Conservation (phyloP, 495 filamentous ascomycete genomes). For the Xylaria nigripes region DNA sequence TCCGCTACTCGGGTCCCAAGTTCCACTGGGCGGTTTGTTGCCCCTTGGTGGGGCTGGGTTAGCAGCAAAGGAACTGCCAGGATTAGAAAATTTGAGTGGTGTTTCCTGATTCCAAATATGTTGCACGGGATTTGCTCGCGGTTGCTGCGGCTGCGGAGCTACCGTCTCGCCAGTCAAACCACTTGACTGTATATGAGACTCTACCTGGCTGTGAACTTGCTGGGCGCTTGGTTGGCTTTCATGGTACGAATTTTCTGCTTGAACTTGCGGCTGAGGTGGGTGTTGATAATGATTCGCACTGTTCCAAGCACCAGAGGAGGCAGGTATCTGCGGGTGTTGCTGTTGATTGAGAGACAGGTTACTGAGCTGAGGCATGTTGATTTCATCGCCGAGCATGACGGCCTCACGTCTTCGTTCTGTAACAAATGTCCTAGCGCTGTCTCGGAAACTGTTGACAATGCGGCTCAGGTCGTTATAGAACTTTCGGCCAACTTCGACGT, state of each 20-base stretch:
- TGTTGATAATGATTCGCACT: constrained; percentile 13
- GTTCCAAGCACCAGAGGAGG: constrained; percentile 18
- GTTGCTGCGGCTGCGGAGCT: constrained; percentile 43
- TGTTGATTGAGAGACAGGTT: constrained; percentile 32
- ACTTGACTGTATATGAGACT: constrained; percentile 44
- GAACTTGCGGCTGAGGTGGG: constrained; percentile 7
- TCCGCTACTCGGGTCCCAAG: constrained; percentile 57
- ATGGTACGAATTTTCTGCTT: constrained; percentile 14
- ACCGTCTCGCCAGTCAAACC: constrained; percentile 33
- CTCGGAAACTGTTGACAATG: constrained; percentile 65
- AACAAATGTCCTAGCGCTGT: constrained; percentile 69
- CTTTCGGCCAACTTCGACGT: constrained; percentile 80
- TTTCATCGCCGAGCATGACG: constrained; percentile 58
- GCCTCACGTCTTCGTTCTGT: constrained; percentile 76
- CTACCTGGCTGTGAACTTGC: constrained; percentile 28
- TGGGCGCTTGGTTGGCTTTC: constrained; percentile 25
- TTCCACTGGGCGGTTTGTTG: constrained; percentile 19
- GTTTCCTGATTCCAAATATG: constrained; percentile 70
- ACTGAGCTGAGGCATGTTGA: constrained; percentile 42
- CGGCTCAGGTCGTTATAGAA: constrained; percentile 95
- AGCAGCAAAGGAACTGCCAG: constrained; percentile 12
- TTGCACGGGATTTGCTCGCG: constrained; percentile 41
- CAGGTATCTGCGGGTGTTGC: constrained; percentile 7
- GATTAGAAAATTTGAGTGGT: constrained; percentile 62
- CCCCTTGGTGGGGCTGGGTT: constrained; percentile 12